Percentiles rank a stretch among this genome's conserved stretches.
Conservation (phyloP, 2,329 filamentous ascomycete species). For the Lachnellula hyalina region DNA sequence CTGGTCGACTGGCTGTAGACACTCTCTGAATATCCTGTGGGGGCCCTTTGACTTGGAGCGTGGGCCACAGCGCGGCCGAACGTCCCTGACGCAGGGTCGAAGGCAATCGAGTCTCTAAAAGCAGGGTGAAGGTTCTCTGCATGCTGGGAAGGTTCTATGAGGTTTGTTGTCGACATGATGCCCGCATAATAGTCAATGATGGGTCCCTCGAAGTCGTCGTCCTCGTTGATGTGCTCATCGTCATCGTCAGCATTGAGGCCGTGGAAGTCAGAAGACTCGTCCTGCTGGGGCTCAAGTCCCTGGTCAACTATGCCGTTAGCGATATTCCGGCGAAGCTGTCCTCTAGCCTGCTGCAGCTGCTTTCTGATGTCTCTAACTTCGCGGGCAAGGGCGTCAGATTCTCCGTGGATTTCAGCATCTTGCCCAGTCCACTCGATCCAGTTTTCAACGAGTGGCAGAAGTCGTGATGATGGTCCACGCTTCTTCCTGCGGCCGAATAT, state of each 20-base stretch:
- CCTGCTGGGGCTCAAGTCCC: not conserved
- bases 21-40: conserved; percentile 3
- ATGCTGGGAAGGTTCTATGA: not conserved
- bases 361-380: conserved; percentile 11
- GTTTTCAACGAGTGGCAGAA: conserved; percentile 17
- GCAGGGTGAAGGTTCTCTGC: conserved; percentile 5
- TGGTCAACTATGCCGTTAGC: conserved; percentile 1
- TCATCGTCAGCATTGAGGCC: not conserved
- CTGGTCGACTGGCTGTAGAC: conserved; percentile 1
- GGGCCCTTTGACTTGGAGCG: not conserved
- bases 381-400: conserved; percentile 10
- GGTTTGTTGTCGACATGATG: conserved; percentile 7
- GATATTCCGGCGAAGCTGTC: conserved; percentile 5
- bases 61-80: not conserved
- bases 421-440: conserved; percentile 16
- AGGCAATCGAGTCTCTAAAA: conserved; percentile 1
- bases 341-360: conserved; percentile 14
- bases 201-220: conserved; percentile 14
- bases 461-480: conserved; percentile 1
- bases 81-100: not conserved
- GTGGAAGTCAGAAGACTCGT: not conserved
- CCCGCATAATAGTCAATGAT: conserved; percentile 19
- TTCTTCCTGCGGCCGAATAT: conserved; percentile 32
- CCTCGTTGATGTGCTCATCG: conserved; percentile 4
- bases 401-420: not conserved